Evolutionary conservation across 345 rosid genomes (phyloP).

Genomic region (Melaleuca alternifolia): DNA sequence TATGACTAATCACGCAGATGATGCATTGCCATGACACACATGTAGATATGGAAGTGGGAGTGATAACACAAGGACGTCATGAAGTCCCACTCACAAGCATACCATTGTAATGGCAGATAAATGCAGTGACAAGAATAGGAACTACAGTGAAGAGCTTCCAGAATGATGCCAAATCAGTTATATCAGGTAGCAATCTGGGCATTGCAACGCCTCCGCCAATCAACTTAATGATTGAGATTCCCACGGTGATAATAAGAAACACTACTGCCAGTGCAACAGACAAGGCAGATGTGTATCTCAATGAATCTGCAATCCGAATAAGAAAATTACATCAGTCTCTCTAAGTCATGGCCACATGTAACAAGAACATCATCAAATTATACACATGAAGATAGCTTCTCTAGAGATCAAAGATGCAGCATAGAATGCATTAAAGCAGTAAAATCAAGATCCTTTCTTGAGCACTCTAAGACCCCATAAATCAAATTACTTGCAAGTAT

Average conservation of each 20-base stretch:
- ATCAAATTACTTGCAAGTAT: neutral
- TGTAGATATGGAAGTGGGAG: neutral
- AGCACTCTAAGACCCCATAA: neutral
- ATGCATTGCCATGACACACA: neutral
- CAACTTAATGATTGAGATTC: slow-evolving; percentile 58
- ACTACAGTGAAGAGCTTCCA: slow-evolving; percentile 81
- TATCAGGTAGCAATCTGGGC: slow-evolving; percentile 76
- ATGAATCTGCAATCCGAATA: slow-evolving; percentile 55
- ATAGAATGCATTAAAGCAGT: neutral
- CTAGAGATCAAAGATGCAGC: neutral
- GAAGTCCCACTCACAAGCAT: neutral
- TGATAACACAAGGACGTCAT: neutral
- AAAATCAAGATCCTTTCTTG: neutral
- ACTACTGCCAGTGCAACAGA: slow-evolving; percentile 77
- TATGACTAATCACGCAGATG: neutral
- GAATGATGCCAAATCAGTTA: slow-evolving; percentile 60
- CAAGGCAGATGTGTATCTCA: slow-evolving; percentile 79
- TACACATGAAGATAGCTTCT: neutral
- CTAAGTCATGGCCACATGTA: neutral
- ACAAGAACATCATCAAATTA: neutral
- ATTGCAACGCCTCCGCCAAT: slow-evolving; percentile 43
- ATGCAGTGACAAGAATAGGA: slow-evolving; percentile 89
- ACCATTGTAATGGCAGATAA: slow-evolving; percentile 86
- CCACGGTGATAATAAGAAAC: slow-evolving; percentile 66
- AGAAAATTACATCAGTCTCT: neutral